Base-by-base conservation (phyloP, 2,329 filamentous ascomycete genomes). In the Penicillium sp. region DNA sequence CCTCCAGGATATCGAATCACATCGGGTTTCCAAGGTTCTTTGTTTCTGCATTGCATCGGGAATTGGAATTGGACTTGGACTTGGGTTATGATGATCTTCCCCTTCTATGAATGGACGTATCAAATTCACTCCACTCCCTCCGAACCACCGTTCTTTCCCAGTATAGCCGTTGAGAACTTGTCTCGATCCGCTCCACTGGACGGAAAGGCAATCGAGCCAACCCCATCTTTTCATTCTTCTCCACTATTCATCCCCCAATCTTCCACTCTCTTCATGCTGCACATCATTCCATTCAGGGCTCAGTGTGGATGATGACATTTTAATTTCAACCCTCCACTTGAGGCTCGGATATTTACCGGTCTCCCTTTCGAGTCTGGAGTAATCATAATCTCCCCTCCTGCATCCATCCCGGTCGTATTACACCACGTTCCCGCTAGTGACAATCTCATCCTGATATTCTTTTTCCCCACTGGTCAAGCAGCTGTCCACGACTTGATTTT, bases 331-430 rank as follows among this genome's bases (percentile, higher is more conserved):
- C 18, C 18, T 22, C 18, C 18, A 22, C 18, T 9, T 22, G 39
- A 50, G 40, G 41, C 41, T 52, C 46, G 48, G 46, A 41, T 50
- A 36, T 51, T 44, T 46, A 44, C 42, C 41, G 35, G 44, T 30
- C 39, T 55, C n/a, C n/a, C n/a, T n/a, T n/a, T n/a, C 54, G 50
- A 51, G 48, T 47, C 42, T 48, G 35, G n/a, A n/a, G n/a, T n/a
- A 5, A 9, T 42, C 31, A 44, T 52, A 50, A 48, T 54, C 52
- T 52, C 57, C 55, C 51, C 47, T 59, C 50, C 54, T 62, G 57
- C 57, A 60, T 53, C 45, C 48, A 63, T 56, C 58, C 57, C 57
- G 47, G 59, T 52, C 54, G 48, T 57, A 61, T 63, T 62, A 62
- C 60, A 62, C 60, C 50, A 56, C 52, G 50, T 55, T 59, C 48